Percentiles rank a stretch among this genome's conserved stretches.
Evolutionary conservation across 23 red algal species (phyloP).

Genomic region (Gracilaria gracilis): DNA sequence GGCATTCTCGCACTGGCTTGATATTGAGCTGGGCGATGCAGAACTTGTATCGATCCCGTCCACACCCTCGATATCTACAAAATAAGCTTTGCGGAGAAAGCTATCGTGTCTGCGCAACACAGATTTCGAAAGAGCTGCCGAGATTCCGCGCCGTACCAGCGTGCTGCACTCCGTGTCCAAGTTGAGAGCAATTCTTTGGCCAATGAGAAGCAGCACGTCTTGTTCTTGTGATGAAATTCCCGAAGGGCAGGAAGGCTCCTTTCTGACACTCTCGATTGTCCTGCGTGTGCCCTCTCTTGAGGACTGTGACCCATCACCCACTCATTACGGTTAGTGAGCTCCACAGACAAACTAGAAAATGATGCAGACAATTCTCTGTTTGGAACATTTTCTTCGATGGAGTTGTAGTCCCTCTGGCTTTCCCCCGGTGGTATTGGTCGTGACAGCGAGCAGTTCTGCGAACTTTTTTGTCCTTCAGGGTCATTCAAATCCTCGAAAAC

Average conservation of each 20-base stretch:
- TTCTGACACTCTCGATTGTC: neutral
- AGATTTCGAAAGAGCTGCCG: constrained; percentile 32
- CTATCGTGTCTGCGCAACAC: neutral
- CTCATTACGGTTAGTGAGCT: neutral
- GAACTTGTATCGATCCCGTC: neutral
- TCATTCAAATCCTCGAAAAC: neutral
- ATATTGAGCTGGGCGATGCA: neutral
- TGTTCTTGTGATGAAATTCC: neutral
- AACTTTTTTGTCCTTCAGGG: neutral
- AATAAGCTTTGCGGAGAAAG: constrained; percentile 42
- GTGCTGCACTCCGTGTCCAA: constrained; percentile 45
- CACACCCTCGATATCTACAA: constrained; percentile 28
- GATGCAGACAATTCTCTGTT: neutral
- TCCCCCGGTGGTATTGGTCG: neutral
- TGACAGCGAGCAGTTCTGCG: neutral
- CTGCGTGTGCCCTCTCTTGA: neutral
- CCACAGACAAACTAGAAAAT: neutral
- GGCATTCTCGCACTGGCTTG: constrained; percentile 7
- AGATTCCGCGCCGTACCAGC: constrained; percentile 59
- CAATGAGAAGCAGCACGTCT: constrained; percentile 33
- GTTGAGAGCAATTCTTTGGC: constrained; percentile 25
- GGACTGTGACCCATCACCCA: neutral
- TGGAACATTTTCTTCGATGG: constrained; percentile 22
- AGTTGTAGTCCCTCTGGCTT: neutral
- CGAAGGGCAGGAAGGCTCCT: neutral